phyloP scores from a whole-genome alignment of 192 early-diverging fungal species.

The Linnemannia schmuckeri region DNA sequence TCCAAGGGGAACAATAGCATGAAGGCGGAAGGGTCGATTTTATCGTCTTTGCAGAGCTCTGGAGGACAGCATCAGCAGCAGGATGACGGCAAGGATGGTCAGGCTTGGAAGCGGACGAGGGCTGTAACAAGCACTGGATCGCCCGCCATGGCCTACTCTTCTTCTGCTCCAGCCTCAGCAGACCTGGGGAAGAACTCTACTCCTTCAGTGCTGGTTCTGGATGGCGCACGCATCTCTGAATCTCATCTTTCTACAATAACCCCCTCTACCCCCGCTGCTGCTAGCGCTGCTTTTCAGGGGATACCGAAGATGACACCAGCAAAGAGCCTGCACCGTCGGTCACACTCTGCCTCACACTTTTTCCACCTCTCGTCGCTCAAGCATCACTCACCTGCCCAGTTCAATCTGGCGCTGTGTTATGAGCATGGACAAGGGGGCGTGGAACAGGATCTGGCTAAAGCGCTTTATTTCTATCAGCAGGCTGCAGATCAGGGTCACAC shows the following conservation, averaged over 20 bases:
- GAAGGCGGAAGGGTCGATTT: background rate
- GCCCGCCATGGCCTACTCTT: background rate
- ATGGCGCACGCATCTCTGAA: background rate
- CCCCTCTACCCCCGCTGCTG: background rate
- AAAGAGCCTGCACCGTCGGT: slow-evolving; percentile 29
- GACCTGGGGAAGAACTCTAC: background rate
- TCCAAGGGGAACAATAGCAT: background rate
- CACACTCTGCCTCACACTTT: slow-evolving; percentile 48
- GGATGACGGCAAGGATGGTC: background rate
- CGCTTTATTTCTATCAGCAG: slow-evolving; percentile 49
- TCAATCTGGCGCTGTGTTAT: slow-evolving; percentile 51
- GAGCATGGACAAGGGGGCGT: slow-evolving; percentile 56
- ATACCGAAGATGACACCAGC: background rate
- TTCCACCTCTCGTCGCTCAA: slow-evolving; percentile 49
- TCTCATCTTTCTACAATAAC: background rate
- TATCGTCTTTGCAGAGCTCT: background rate
- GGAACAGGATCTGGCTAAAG: slow-evolving; percentile 35
- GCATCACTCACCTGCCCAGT: slow-evolving; percentile 44
- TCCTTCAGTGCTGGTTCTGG: background rate
- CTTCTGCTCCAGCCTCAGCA: background rate
- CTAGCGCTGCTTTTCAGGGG: background rate
- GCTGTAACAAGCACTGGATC: background rate
- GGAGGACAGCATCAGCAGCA: background rate
- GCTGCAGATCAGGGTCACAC: slow-evolving; percentile 52
- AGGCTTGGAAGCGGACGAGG: background rate